Percentiles rank a stretch among this genome's conserved stretches.
Evolutionary conservation across 768 basidiomycete species (phyloP).

Genomic region (Clitopilus hobsonii): DNA sequence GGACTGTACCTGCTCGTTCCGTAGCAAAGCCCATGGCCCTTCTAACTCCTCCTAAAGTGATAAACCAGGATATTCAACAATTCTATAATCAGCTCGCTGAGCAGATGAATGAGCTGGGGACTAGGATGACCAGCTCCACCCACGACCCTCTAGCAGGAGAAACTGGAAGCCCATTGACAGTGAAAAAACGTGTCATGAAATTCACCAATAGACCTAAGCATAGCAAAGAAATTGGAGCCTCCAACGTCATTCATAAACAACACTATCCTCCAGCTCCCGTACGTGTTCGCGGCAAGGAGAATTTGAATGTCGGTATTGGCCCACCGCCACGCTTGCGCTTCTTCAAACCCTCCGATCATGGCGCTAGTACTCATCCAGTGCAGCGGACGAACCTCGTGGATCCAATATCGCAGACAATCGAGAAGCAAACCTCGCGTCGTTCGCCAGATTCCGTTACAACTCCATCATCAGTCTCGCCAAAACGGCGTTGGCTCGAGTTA

Average conservation of each 20-base stretch:
- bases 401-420: constrained; percentile 7
- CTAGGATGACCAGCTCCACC: constrained; percentile 28
- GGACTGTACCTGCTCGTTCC: constrained; percentile 12
- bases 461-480: constrained; percentile 21
- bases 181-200: background rate
- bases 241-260: constrained; percentile 34
- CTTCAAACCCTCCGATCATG: background rate
- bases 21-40: constrained; percentile 33
- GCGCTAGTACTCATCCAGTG: background rate
- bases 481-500: constrained; percentile 80
- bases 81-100: constrained; percentile 86
- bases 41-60: constrained; percentile 62
- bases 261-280: constrained; percentile 13
- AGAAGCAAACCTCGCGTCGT: constrained; percentile 21
- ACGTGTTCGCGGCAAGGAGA: constrained; percentile 54
- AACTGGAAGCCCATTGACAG: too few species aligned
- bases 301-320: constrained; percentile 24
- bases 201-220: background rate
- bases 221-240: constrained; percentile 32
- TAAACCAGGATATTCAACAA: constrained; percentile 72
- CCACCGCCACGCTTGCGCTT: too few species aligned
- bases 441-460: background rate
- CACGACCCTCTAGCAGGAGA: background rate
- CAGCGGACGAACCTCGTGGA: too few species aligned
- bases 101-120: constrained; percentile 72